These are phyloP conservation scores for Penicillium freii DNA, from an alignment of 2,329 filamentous ascomycete species.

Conservation along the genomic window DNA sequence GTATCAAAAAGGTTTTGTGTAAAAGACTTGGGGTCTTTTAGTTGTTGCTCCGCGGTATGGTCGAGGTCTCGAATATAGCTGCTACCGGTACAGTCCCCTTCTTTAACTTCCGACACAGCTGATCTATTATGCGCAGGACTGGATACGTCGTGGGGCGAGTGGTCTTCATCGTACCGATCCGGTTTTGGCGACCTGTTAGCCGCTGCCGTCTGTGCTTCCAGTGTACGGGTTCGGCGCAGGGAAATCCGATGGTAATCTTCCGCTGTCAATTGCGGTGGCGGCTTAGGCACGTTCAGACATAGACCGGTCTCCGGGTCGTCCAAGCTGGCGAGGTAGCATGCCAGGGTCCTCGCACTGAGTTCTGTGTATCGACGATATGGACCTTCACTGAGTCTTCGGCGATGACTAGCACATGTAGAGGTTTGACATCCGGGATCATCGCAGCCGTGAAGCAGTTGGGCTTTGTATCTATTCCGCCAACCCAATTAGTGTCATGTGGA, in stretches of 20 bases:
- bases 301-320: slow-evolving; percentile 71
- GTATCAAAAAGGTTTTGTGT: slow-evolving; percentile 58
- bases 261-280: slow-evolving; percentile 27
- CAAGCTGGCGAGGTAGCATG: slow-evolving; percentile 75
- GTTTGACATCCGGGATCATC: slow-evolving; percentile 66
- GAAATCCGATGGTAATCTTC: slow-evolving; percentile 29
- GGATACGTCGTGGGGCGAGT: neutral
- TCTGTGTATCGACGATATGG: slow-evolving; percentile 77
- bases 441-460: slow-evolving; percentile 81
- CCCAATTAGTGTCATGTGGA: slow-evolving; percentile 7
- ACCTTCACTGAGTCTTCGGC: slow-evolving; percentile 64
- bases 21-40: slow-evolving; percentile 61
- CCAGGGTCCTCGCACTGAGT: slow-evolving; percentile 76
- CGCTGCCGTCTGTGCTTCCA: slow-evolving; percentile 19
- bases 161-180: neutral
- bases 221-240: slow-evolving; percentile 33
- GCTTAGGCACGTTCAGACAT: slow-evolving; percentile 53
- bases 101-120: neutral
- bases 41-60: slow-evolving; percentile 24
- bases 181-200: neutral
- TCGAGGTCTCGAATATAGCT: slow-evolving; percentile 23
- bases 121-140: neutral
- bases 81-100: neutral
- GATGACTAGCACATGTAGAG: slow-evolving; percentile 76
- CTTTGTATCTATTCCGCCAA: slow-evolving; percentile 61